Evolutionary conservation across 164 flowering plant genomes (phyloP), one percentile per base, ranked within the genome.

Genomic region (Chloranthus sessilifolius): DNA sequence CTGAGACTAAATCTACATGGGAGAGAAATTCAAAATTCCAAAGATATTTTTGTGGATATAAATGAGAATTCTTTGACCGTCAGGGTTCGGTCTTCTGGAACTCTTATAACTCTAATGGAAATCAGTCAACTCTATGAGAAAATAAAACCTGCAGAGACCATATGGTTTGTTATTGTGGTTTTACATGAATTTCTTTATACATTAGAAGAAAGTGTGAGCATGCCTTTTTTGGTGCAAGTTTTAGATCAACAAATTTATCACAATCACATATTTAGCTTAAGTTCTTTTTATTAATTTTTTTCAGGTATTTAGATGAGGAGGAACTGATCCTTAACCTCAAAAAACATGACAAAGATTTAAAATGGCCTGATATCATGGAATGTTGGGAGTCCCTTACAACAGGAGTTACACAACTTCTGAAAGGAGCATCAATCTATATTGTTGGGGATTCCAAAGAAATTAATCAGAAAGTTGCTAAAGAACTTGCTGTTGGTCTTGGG

Each of bases 401-500:
- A 20, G 99, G 86, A 31, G 69, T 81, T 50, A 26, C 19, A 28
- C 94, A 80, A 45, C 79, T 88, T 43, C 63, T 94, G 10, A 84
- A 81, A 73, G 99, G 96, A 43, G 66, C 92, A 35, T 88, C 99
- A 26, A 72, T 94, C 49, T 82, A 73, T 62, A 53, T 88, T 29
- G 83, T 94, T 58, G 99, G 99, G 22, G 81, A 82, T 53, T 86
- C 95, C n/a, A 75, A 84, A 43, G 92, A 82, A 54, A 76, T 86
- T 43, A 88, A 94, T 65, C 71, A 84, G 60, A 75, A 72, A 65
- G 83, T 94, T 58, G 87, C 92, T 52, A 68, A 45, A 56, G 89
- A 94, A 63, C 87, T 94, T 63, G 91, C 95, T 2, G 78, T 76
- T 69, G 99, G 95, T 52, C 81, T 94, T 42, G 88, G 97, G 99